Conservation (phyloP, 1,284 basidiomycete genomes). For the Ganoderma multipileum region DNA sequence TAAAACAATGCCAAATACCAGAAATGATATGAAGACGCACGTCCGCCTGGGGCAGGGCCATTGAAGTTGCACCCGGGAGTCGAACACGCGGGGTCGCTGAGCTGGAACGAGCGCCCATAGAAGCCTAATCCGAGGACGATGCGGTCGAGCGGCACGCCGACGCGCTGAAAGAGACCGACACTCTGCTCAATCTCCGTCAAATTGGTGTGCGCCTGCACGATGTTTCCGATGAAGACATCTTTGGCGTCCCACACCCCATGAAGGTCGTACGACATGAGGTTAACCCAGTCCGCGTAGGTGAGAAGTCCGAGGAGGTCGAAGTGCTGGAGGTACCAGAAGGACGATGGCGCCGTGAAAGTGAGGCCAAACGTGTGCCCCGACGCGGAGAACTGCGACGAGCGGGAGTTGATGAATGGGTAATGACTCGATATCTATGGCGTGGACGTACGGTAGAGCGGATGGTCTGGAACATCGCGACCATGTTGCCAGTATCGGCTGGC, state of each 20-base stretch:
- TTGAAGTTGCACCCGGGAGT: conserved; percentile 20
- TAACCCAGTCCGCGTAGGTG: conserved; percentile 37
- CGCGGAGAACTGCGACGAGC: not conserved
- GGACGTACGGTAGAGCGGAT: not conserved
- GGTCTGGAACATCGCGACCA: not conserved
- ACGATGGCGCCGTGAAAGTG: conserved; percentile 25
- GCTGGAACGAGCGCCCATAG: conserved; percentile 27
- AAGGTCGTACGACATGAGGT: conserved; percentile 36
- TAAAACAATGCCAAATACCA: not conserved
- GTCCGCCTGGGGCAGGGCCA: conserved; percentile 12
- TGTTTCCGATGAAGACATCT: not conserved
- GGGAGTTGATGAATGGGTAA: not conserved
- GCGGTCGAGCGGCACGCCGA: conserved; percentile 20
- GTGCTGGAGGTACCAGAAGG: conserved; percentile 43
- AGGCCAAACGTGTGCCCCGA: not conserved
- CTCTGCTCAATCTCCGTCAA: conserved; percentile 23
- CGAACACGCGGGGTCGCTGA: conserved; percentile 6
- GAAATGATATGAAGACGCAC: not conserved
- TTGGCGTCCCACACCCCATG: conserved; percentile 27
- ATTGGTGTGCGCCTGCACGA: not conserved
- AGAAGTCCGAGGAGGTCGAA: conserved; percentile 39
- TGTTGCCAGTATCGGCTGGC: not conserved
- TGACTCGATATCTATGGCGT: not conserved
- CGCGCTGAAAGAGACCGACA: conserved; percentile 27
- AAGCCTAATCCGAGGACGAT: conserved; percentile 26